These are phyloP conservation scores for Panus rudis DNA, from an alignment of 768 basidiomycete genomes.

Conservation along the genomic window DNA sequence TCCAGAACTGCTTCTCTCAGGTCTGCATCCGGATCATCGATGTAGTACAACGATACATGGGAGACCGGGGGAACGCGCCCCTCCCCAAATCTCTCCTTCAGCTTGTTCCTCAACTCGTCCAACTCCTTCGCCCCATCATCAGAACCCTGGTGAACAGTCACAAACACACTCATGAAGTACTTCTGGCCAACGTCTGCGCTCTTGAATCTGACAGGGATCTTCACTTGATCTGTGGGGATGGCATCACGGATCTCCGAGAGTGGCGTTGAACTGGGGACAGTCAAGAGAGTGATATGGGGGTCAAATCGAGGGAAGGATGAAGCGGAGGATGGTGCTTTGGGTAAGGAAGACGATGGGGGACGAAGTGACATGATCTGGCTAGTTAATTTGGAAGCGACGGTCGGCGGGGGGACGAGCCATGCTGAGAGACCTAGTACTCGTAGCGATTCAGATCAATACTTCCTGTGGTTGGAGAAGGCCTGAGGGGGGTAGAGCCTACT, in stretches of 20 bases:
- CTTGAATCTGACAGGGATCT: conserved; percentile 41
- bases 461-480: too few relatives aligned
- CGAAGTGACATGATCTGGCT: conserved; percentile 41
- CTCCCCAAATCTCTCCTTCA: conserved; percentile 34
- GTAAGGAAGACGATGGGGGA: too few relatives aligned
- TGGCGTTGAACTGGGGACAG: conserved; percentile 27
- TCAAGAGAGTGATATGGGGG: conserved; percentile 66
- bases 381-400: conserved; percentile 38
- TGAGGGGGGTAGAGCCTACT: too few relatives aligned
- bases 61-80: conserved; percentile 53
- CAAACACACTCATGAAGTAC: conserved; percentile 68
- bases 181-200: conserved; percentile 50
- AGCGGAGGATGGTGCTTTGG: too few relatives aligned
- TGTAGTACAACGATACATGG: conserved; percentile 71
- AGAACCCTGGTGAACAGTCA: conserved; percentile 41
- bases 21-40: conserved; percentile 55
- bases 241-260: conserved; percentile 31
- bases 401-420: conserved; percentile 61
- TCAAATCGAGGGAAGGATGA: conserved; percentile 54
- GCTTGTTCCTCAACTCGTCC: conserved; percentile 37
- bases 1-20: conserved; percentile 45
- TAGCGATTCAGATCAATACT: too few relatives aligned
- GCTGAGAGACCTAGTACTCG: conserved; percentile 55
- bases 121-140: conserved; percentile 44
- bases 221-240: conserved; percentile 27